Percentiles rank a stretch among this genome's conserved stretches.
phyloP scores from a whole-genome alignment of 768 basidiomycete genomes.

The Lanmaoa rubissima region DNA sequence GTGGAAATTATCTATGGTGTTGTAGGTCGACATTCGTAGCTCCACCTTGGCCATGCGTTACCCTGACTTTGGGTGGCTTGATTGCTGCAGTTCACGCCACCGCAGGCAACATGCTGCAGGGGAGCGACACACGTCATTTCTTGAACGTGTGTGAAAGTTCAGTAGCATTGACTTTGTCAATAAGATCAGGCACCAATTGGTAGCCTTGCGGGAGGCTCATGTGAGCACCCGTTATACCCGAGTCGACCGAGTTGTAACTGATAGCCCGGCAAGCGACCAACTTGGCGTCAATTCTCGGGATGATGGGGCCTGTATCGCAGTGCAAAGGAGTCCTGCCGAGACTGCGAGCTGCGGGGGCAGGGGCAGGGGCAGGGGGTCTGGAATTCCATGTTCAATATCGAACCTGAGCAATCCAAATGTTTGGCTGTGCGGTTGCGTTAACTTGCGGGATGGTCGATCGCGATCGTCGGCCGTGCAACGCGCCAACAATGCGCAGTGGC shows the following conservation, averaged over 20 bases:
- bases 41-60: background rate
- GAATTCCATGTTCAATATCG: background rate
- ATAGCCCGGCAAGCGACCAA: no score
- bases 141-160: background rate
- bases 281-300: no score
- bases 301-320: background rate
- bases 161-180: background rate
- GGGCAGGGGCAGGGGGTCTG: background rate
- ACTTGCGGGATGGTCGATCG: background rate
- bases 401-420: background rate
- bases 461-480: background rate
- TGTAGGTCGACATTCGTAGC: background rate
- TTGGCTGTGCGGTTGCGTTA: background rate
- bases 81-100: background rate
- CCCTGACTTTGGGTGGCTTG: conserved; percentile 6
- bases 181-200: background rate
- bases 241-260: no score
- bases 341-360: background rate
- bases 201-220: no score
- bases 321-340: background rate
- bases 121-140: background rate
- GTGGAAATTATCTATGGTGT: background rate
- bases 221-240: background rate
- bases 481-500: background rate
- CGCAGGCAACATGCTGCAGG: conserved; percentile 1